Evolutionary conservation across 1,139 yeast species (phyloP).

Genomic region (Yueomyces sp.): DNA sequence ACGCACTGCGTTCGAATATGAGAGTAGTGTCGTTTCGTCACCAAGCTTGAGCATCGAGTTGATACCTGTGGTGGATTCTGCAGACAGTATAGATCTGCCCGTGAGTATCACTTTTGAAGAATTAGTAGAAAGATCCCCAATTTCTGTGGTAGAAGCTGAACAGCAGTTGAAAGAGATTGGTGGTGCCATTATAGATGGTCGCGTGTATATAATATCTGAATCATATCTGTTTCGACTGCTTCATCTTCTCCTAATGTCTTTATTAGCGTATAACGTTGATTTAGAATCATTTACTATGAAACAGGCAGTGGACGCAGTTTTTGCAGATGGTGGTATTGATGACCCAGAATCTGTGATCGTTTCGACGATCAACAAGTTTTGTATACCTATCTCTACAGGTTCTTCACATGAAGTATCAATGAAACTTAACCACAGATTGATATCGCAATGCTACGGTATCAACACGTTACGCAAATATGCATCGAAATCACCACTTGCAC

Average conservation of each 20-base stretch:
- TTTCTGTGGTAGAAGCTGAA: slow-evolving; percentile 44
- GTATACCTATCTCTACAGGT: slow-evolving; percentile 9
- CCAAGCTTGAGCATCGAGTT: not conserved
- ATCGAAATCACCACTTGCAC: slow-evolving; percentile 18
- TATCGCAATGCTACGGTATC: slow-evolving; percentile 51
- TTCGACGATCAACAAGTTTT: slow-evolving; percentile 38
- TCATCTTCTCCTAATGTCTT: slow-evolving; percentile 36
- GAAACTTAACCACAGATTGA: slow-evolving; percentile 28
- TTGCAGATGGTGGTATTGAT: slow-evolving; percentile 16
- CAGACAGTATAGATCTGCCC: slow-evolving; percentile 3
- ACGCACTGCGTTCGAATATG: slow-evolving; percentile 37
- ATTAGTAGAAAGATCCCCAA: slow-evolving; percentile 36
- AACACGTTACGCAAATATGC: slow-evolving; percentile 34
- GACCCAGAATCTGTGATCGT: slow-evolving; percentile 28
- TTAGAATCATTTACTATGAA: slow-evolving; percentile 23
- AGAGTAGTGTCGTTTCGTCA: slow-evolving; percentile 27
- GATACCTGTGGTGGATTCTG: slow-evolving; percentile 5
- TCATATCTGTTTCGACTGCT: slow-evolving; percentile 28
- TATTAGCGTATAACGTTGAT: slow-evolving; percentile 32
- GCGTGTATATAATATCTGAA: slow-evolving; percentile 28
- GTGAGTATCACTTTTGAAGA: slow-evolving; percentile 25
- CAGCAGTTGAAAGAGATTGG: slow-evolving; percentile 38
- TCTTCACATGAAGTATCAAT: slow-evolving; percentile 7
- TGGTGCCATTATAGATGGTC: slow-evolving; percentile 42
- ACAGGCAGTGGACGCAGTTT: slow-evolving; percentile 17